phyloP scores from a whole-genome alignment of 176 grass and related monocot species.

The Hsuehochloa calcarea region DNA sequence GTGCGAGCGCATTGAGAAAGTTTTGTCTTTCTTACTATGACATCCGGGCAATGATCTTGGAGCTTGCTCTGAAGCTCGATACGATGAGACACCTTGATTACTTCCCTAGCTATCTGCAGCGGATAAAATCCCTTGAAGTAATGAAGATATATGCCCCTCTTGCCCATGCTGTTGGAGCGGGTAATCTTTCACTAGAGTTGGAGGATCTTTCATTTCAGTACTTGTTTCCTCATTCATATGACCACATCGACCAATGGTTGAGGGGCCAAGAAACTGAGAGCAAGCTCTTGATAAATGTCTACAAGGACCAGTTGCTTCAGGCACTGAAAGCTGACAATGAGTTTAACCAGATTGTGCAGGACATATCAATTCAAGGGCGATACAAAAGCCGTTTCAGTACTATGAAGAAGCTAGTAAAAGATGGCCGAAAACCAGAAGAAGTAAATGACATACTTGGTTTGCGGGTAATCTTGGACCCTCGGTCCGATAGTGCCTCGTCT shows the following conservation, averaged over 20 bases:
- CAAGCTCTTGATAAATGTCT: constrained; percentile 55
- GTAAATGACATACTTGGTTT: constrained; percentile 89
- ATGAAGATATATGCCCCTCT: constrained; percentile 93
- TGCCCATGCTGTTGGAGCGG: constrained; percentile 79
- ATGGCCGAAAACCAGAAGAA: constrained; percentile 77
- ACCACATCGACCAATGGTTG: constrained; percentile 72
- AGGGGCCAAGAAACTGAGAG: constrained; percentile 64
- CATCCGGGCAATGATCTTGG: constrained; percentile 83
- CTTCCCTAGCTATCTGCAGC: constrained; percentile 73
- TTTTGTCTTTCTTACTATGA: constrained; percentile 88
- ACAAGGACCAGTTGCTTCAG: constrained; percentile 62
- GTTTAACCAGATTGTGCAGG: constrained; percentile 53
- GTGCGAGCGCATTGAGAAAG: constrained; percentile 59
- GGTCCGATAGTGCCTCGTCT: constrained; percentile 5
- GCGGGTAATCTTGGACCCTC: constrained; percentile 67
- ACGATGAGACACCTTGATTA: constrained; percentile 72
- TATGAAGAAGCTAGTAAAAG: constrained; percentile 93
- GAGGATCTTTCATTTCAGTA: constrained; percentile 90
- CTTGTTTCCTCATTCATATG: constrained; percentile 83
- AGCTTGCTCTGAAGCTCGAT: constrained; percentile 77
- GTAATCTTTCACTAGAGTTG: constrained; percentile 76
- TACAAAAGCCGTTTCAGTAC: constrained; percentile 96
- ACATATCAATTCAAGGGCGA: constrained; percentile 64
- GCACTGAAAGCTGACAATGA: constrained; percentile 62
- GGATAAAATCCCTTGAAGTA: constrained; percentile 77